Evolutionary conservation across 352 stramenopile genomes (phyloP), one percentile per base, ranked within the genome.

Genomic region (Pythium brachiatum): DNA sequence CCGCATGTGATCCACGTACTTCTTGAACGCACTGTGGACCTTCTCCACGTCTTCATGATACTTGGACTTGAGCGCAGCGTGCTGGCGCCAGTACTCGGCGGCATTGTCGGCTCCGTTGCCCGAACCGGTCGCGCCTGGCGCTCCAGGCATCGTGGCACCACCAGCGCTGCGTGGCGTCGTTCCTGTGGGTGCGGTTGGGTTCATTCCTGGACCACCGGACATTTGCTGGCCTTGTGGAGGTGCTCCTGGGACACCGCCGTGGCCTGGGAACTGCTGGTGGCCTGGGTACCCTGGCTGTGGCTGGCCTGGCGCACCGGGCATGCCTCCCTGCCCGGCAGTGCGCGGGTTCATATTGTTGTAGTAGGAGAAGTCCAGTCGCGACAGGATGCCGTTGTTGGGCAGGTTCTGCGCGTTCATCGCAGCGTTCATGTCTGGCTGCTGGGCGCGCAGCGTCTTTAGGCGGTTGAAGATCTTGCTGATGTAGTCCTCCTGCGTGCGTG

Each of bases 401-500:
- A 90, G 59, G 47, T 70, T 62, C 59, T 90, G 80, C 52, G 76
- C 76, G 26, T 79, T 72, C 75, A 88, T 88, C 13, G 77, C 75
- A 12, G 81, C 83, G 53, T 79, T 81, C 78, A 89, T 82, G 64
- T 94, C 82, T 7, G 78, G 84, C 51, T 82, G 80, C 60, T 94
- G 84, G 36, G 73, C 74, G 25, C 83, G 83, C 39, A 94, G 69
- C 43, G 79, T 84, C 73, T 92, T 89, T 31, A 94, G 73, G 1
- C 84, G 75, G 43, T 88, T 90, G 65, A 94, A 90, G 52, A 94
- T 94, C 76, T 94, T 91, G 64, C 83, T 92, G 58, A 94, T 94
- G 68, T 94, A 94, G 61, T 90, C 84, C 54, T 94, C 80, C 67
- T 94, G 82, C 16, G 84, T 94, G 16, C 75, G 83, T 43, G 82